Evolutionary conservation across 1,284 basidiomycete species (phyloP), one percentile per base, ranked within the genome.

Genomic region (Apiotrichum veenhuisii): DNA sequence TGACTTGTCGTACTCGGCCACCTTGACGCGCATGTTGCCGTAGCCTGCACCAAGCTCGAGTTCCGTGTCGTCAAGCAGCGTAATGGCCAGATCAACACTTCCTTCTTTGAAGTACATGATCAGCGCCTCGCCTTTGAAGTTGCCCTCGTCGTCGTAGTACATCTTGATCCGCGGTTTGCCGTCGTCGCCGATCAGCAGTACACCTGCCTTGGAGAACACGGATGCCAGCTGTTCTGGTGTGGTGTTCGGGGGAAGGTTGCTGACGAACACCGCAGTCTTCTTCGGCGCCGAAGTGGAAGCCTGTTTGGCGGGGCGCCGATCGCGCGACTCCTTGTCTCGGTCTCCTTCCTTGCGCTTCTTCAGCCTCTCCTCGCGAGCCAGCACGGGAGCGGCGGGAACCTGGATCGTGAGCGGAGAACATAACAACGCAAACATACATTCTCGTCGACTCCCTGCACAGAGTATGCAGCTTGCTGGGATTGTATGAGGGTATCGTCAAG

Each of bases 101-200:
- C 94, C 95, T 70, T 95, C 91, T 75, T 97, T 97, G 81, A 98
- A 96, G 76, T 91, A 99, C 46, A 97, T 92, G 56, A 99, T 87
- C 61, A 98, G 79, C 1, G 95, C 95, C 64, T 98, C 95, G 34
- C 96, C 95, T 68, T 86, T 96, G 77, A 98, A 98, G 34, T 81
- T 77, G n/a, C 92, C 92, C 60, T 90, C 86, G 2, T 90, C 90
- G 61, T 85, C 85, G 54, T 88, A 86, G 75, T 99, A 98, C 79
- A 98, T 82, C 80, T 98, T 97, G 73, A 98, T 83, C 65, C 94
- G 88, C 15, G 89, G 87, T 53, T 89, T 82, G 14, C 91, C 92
- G 15, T 86, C 80, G 66, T 94, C 88, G 65, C 92, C 92, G 70
- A 96, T 89, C 71, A 97, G 87, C 57, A 98, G 85, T 25, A 98